Evolutionary conservation across 2,329 filamentous ascomycete species (phyloP).

Genomic region (Fusarium heterosporum): DNA sequence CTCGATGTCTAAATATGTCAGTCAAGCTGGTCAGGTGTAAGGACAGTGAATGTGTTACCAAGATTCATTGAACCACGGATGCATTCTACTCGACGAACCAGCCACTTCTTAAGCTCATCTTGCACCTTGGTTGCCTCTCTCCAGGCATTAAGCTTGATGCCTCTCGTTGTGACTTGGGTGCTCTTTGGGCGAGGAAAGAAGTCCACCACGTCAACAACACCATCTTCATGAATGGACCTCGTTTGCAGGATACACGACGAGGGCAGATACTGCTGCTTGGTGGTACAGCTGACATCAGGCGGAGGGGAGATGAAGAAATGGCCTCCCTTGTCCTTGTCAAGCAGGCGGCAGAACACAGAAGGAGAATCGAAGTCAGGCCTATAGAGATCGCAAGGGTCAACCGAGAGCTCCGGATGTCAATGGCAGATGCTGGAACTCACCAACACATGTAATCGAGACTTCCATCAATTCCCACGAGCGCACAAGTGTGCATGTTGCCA

Average conservation of each 20-base stretch:
- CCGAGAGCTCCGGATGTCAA: background rate
- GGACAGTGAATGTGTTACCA: slow-evolving; percentile 53
- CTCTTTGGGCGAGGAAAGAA: slow-evolving; percentile 79
- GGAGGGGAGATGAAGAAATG: slow-evolving; percentile 76
- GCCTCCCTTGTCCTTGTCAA: slow-evolving; percentile 80
- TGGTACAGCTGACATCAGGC: slow-evolving; percentile 66
- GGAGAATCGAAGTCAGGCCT: slow-evolving; percentile 85
- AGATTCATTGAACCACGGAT: slow-evolving; percentile 74
- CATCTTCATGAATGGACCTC: slow-evolving; percentile 80
- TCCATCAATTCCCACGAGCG: slow-evolving; percentile 78
- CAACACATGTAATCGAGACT: slow-evolving; percentile 84
- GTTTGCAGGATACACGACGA: slow-evolving; percentile 82
- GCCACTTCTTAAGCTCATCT: slow-evolving; percentile 75
- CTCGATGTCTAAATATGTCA: slow-evolving; percentile 66
- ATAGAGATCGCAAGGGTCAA: background rate
- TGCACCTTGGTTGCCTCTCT: slow-evolving; percentile 66
- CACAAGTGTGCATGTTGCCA: slow-evolving; percentile 83
- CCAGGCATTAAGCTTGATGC: slow-evolving; percentile 62
- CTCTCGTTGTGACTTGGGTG: slow-evolving; percentile 62
- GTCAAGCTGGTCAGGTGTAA: no score
- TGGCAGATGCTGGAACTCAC: slow-evolving; percentile 55
- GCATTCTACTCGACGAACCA: slow-evolving; percentile 78
- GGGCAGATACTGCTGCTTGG: slow-evolving; percentile 82
- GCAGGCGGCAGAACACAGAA: slow-evolving; percentile 77
- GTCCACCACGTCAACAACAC: slow-evolving; percentile 78